Evolutionary conservation across 768 basidiomycete species (phyloP), one percentile per base, ranked within the genome.

Genomic region (Xerocomellus intermedius): DNA sequence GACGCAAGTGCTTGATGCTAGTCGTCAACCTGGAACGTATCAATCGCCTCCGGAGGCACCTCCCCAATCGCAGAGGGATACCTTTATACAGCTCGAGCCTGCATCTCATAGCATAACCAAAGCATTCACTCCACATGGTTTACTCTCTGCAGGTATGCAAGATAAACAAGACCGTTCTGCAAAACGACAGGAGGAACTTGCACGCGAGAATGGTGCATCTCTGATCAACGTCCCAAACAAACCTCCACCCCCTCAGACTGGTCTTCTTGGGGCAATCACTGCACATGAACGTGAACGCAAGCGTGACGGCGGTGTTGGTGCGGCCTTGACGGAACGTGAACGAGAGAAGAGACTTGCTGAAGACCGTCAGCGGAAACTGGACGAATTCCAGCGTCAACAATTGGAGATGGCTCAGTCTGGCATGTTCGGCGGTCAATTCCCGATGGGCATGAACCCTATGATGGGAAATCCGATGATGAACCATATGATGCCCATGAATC

Each of bases 101-200:
- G 69, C 84, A 5, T 78, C 84, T 1, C 83, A 87, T 51, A 82
- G 81, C 19, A 86, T 94, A 79, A 95, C 91, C 10, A 96, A 95
- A 67, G 94, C 94, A 1, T 97, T 98, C 67, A 89, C 91, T 0
- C 94, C 95, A 4, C 94, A 96, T 57, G 97, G 97, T 8, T 75
- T 99, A 16, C 83, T 99, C 38, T 94, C 94, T 54, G 93, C 94
- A 50, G 97, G 97, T 36, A 78, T 98, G 60, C 92, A 96, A 66
- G 95, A 98, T 69, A 93, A 93, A 69, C 87, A 95, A 69, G 94
- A 97, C 67, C 84, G 96, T 35, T 97, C 94, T 30, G 97, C 97
- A 2, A 95, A 95, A 71, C 82, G 88, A 49, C 94, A 98, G 65
- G 96, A 99, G 69, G 92, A 97, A 69, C 73, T 91, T 12, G 97